These are phyloP conservation scores for Schizopora paradoxa DNA, from an alignment of 1,284 basidiomycete species.

Conservation along the genomic window DNA sequence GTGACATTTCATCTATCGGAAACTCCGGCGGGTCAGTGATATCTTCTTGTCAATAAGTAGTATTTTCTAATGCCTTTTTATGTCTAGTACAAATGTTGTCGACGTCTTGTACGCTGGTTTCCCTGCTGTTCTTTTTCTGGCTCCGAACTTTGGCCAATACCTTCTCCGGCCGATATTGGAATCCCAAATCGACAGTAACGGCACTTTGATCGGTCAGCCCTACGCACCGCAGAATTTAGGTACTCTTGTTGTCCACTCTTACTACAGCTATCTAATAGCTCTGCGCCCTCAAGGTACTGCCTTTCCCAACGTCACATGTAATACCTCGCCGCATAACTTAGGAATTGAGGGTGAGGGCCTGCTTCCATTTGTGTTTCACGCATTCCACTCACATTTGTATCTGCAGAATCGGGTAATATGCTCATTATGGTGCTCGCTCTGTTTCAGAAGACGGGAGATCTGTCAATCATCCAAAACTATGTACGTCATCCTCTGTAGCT, in stretches of 20 bases:
- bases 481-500: conserved; percentile 14
- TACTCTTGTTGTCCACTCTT: too few relatives aligned
- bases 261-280: too few relatives aligned
- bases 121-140: background rate
- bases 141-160: background rate
- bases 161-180: background rate
- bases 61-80: too few relatives aligned
- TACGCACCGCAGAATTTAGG: conserved; percentile 1
- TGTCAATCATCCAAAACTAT: background rate
- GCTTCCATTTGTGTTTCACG: background rate
- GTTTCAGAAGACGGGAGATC: conserved; percentile 28
- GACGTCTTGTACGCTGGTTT: background rate
- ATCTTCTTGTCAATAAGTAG: too few relatives aligned
- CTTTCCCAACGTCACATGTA: too few relatives aligned
- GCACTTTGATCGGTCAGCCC: background rate
- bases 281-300: too few relatives aligned
- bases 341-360: background rate
- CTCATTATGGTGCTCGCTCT: conserved; percentile 35
- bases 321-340: conserved; percentile 16
- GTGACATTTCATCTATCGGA: background rate
- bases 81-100: conserved; percentile 1
- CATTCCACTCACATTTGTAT: background rate
- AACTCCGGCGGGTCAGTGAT: background rate
- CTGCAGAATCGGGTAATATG: conserved; percentile 34
- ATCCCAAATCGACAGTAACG: too few relatives aligned